Percentiles rank a stretch among this genome's conserved stretches.
Conservation (phyloP, 2,329 filamentous ascomycete species). For the Colletotrichum magnum region DNA sequence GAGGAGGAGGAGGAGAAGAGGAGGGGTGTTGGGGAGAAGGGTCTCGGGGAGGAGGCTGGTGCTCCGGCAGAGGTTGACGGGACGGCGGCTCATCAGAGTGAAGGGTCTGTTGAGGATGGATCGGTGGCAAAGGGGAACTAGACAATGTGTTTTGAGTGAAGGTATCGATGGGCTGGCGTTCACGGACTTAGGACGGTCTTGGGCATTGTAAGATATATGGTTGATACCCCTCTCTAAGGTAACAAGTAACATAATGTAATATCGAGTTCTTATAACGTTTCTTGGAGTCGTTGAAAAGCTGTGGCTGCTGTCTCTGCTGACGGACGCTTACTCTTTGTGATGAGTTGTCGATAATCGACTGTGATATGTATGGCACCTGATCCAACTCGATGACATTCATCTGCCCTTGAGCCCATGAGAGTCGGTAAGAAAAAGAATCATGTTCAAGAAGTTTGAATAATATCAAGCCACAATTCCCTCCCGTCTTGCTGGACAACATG, state of each 20-base stretch:
- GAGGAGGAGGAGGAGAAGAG: neutral
- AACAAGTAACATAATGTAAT: slow-evolving; percentile 1
- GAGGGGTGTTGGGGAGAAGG: neutral
- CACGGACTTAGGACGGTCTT: neutral
- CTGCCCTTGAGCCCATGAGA: too few species aligned
- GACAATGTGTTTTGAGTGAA: neutral
- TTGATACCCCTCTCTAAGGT: slow-evolving; percentile 1
- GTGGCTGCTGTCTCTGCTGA: too few species aligned
- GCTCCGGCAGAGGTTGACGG: neutral
- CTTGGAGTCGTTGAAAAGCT: too few species aligned
- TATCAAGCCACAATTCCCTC: too few species aligned
- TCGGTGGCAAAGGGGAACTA: neutral
- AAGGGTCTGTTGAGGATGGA: neutral
- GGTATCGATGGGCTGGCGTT: neutral
- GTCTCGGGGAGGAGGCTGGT: neutral
- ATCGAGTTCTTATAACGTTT: too few species aligned
- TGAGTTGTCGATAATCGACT: too few species aligned
- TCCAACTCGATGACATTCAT: too few species aligned
- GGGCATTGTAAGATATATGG: neutral
- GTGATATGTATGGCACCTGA: too few species aligned
- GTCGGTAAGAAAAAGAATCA: too few species aligned
- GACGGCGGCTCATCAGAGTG: neutral
- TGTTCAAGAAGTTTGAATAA: too few species aligned
- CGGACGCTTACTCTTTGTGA: too few species aligned
- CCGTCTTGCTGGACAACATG: too few species aligned